These are phyloP conservation scores for Pseudomonodictys pantanalensis DNA, from an alignment of 495 filamentous ascomycete genomes.

Conservation along the genomic window DNA sequence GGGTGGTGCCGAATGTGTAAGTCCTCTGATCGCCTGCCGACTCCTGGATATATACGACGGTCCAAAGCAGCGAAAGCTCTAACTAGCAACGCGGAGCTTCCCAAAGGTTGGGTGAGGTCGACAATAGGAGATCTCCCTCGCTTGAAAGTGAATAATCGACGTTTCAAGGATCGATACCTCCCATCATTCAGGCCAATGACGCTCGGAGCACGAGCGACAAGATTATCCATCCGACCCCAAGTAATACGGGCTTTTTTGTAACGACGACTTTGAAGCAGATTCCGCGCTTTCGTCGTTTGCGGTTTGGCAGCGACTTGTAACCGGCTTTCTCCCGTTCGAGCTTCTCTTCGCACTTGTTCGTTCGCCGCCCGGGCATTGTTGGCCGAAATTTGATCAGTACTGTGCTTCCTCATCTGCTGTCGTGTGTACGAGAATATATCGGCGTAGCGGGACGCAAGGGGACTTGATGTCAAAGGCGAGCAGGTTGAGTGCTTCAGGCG, in stretches of 20 bases:
- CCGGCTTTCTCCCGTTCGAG: no score
- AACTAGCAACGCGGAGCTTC: neutral
- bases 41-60: neutral
- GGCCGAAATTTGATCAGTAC: neutral
- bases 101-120: neutral
- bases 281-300: no score
- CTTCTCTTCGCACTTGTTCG: neutral
- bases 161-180: neutral
- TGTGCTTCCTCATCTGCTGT: slow-evolving; percentile 1
- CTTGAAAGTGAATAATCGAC: neutral
- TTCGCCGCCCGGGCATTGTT: neutral
- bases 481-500: neutral
- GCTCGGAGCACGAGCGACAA: neutral
- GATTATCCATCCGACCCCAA: neutral
- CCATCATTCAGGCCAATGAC: neutral
- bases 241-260: neutral
- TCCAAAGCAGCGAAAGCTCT: slow-evolving; percentile 13
- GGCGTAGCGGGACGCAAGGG: neutral
- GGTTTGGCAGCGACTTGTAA: no score
- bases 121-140: neutral
- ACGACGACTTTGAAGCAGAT: no score
- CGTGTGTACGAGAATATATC: slow-evolving; percentile 9
- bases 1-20: slow-evolving; percentile 9
- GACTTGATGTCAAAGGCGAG: neutral
- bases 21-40: neutral